phyloP scores from a whole-genome alignment of 805 yeast genomes.

The Metschnikowia gruessii region DNA sequence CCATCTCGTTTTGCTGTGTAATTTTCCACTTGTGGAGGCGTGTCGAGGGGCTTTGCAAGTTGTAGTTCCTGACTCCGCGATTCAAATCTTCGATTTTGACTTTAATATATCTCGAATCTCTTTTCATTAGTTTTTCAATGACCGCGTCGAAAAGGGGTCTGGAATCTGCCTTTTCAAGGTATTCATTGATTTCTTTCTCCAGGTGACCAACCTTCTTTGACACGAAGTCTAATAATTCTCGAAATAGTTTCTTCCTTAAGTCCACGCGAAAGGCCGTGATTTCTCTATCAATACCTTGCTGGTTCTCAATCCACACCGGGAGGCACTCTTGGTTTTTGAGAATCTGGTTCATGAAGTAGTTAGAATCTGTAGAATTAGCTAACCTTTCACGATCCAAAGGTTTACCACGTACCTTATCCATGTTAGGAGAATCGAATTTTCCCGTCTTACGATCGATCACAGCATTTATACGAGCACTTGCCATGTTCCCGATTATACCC shows the following conservation, averaged over 20 bases:
- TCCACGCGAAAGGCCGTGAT: conserved; percentile 47
- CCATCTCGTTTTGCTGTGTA: conserved; percentile 26
- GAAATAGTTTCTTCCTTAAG: conserved; percentile 25
- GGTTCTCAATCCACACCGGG: conserved; percentile 91
- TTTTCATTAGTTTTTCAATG: background rate
- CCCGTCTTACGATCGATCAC: conserved; percentile 61
- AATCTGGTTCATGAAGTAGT: conserved; percentile 76
- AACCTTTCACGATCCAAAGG: conserved; percentile 53
- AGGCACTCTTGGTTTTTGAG: conserved; percentile 70
- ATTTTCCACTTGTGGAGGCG: conserved; percentile 40
- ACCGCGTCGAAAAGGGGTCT: background rate
- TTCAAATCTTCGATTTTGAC: conserved; percentile 16
- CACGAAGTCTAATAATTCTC: conserved; percentile 1
- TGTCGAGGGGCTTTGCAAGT: conserved; percentile 38
- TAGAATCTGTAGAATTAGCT: conserved; percentile 57
- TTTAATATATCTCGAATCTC: conserved; percentile 8
- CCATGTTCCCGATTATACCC: conserved; percentile 60
- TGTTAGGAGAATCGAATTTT: conserved; percentile 54
- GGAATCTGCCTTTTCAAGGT: background rate
- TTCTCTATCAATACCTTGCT: conserved; percentile 51
- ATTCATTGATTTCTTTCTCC: background rate
- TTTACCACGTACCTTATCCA: conserved; percentile 53
- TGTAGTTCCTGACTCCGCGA: conserved; percentile 31
- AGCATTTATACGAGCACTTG: conserved; percentile 73
- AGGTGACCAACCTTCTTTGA: background rate